These are phyloP conservation scores for Aspergillus awamori DNA, from an alignment of 2,329 filamentous ascomycete species.

Conservation along the genomic window DNA sequence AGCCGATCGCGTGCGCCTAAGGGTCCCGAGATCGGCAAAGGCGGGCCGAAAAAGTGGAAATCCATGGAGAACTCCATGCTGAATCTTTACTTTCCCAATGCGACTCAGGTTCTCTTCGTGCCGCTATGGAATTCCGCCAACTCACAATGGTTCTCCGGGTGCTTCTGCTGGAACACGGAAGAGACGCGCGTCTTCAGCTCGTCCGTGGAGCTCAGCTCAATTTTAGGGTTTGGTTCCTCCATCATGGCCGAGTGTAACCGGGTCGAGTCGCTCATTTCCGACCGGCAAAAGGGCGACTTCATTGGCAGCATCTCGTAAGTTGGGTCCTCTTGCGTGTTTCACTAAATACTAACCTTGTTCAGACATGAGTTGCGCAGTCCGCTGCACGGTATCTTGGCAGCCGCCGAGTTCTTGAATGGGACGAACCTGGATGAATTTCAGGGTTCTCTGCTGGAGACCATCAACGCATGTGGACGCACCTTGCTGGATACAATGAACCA, in stretches of 20 bases:
- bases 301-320: slow-evolving; percentile 47
- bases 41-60: slow-evolving; percentile 32
- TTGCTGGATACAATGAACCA: slow-evolving; percentile 50
- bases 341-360: background rate
- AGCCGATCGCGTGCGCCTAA: slow-evolving; percentile 16
- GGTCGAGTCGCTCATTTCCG: slow-evolving; percentile 46
- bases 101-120: slow-evolving; percentile 53
- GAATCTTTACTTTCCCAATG: slow-evolving; percentile 51
- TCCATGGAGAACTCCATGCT: slow-evolving; percentile 43
- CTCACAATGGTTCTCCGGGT: slow-evolving; percentile 51
- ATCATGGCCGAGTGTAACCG: slow-evolving; percentile 49
- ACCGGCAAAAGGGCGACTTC: slow-evolving; percentile 49
- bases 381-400: slow-evolving; percentile 47
- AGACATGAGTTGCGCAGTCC: slow-evolving; percentile 48
- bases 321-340: background rate
- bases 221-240: slow-evolving; percentile 46
- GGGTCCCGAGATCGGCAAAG: slow-evolving; percentile 24
- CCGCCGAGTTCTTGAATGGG: slow-evolving; percentile 45
- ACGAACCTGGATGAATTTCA: slow-evolving; percentile 46
- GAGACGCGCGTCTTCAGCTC: slow-evolving; percentile 42
- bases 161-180: slow-evolving; percentile 47
- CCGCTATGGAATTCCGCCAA: slow-evolving; percentile 55
- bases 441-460: slow-evolving; percentile 41
- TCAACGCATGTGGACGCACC: slow-evolving; percentile 47
- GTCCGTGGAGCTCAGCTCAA: slow-evolving; percentile 43